Evolutionary conservation across 768 basidiomycete genomes (phyloP).

Genomic region (Tulasnella calospora): DNA sequence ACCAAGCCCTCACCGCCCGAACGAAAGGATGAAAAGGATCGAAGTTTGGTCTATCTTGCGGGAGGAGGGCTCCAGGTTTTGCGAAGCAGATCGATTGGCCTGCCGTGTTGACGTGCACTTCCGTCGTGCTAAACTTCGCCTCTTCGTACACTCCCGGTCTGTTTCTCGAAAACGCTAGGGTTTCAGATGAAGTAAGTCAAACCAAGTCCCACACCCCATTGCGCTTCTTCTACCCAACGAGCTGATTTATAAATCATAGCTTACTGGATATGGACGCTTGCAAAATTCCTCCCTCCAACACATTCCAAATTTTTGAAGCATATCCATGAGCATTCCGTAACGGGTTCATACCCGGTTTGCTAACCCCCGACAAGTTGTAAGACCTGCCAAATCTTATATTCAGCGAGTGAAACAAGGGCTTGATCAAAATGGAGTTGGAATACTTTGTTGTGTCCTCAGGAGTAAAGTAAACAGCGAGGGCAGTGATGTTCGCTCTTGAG

Average conservation of each 20-base stretch:
- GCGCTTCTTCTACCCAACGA: no score
- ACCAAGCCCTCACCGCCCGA: background rate
- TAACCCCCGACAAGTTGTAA: no score
- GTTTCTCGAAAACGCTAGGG: no score
- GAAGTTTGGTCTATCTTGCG: background rate
- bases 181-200: no score
- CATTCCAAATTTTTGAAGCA: no score
- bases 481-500: background rate
- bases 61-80: background rate
- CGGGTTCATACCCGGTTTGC: no score
- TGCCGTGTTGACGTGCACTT: background rate
- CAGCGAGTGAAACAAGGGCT: background rate
- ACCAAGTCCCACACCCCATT: no score
- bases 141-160: background rate
- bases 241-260: no score
- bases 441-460: background rate
- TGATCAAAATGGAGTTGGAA: background rate
- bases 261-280: no score
- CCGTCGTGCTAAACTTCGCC: background rate
- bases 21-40: background rate
- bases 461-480: background rate
- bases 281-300: no score
- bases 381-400: background rate
- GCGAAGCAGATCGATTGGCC: background rate
- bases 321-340: no score